Percentiles rank a stretch among this genome's conserved stretches.
Conservation (phyloP, 2,329 filamentous ascomycete species). For the Penicillium sp. region DNA sequence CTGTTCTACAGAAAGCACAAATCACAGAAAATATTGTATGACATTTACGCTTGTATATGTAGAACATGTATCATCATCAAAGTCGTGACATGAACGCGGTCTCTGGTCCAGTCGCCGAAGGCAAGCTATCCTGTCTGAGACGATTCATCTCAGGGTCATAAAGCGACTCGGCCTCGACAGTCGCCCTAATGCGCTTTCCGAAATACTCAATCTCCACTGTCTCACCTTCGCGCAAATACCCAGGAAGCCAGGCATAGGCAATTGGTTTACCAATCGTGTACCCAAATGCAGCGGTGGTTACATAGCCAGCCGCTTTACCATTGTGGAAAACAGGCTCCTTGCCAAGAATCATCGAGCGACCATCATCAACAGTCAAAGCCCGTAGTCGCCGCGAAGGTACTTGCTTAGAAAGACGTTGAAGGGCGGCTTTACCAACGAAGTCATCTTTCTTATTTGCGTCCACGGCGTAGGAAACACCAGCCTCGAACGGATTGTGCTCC, state of each 20-base stretch:
- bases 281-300: slow-evolving; percentile 54
- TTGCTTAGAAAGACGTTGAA: slow-evolving; percentile 38
- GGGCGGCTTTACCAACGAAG: slow-evolving; percentile 47
- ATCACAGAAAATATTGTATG: no score
- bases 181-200: slow-evolving; percentile 46
- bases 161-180: slow-evolving; percentile 45
- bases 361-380: slow-evolving; percentile 50
- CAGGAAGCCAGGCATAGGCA: slow-evolving; percentile 52
- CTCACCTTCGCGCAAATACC: slow-evolving; percentile 40
- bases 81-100: slow-evolving; percentile 8
- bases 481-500: slow-evolving; percentile 54
- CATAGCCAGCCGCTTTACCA: slow-evolving; percentile 46
- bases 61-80: background rate
- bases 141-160: slow-evolving; percentile 39
- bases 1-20: no score
- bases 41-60: no score
- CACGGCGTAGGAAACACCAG: slow-evolving; percentile 47
- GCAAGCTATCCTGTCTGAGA: slow-evolving; percentile 20
- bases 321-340: slow-evolving; percentile 53
- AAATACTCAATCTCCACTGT: slow-evolving; percentile 56
- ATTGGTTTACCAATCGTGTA: slow-evolving; percentile 53
- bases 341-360: slow-evolving; percentile 49
- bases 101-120: slow-evolving; percentile 3
- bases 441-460: slow-evolving; percentile 28
- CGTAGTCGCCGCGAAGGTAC: slow-evolving; percentile 33